These are phyloP conservation scores for Eremothecium coryli DNA, from an alignment of 1,139 yeast species.

Conservation along the genomic window DNA sequence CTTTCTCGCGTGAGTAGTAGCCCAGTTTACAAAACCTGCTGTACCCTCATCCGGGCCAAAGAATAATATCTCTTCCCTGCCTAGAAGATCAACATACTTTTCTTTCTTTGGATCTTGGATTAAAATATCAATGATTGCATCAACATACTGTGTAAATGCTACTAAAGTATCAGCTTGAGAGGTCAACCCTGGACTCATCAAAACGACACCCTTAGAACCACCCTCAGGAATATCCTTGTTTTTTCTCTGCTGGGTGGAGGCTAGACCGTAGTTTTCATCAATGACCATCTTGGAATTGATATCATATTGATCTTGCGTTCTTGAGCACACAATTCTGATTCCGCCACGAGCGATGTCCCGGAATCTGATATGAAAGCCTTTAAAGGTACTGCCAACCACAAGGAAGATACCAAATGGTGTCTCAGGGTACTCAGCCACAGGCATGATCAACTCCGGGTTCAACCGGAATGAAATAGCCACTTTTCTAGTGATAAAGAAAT, in stretches of 20 bases:
- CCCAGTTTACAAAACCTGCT: constrained; percentile 95
- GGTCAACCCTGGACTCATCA: constrained; percentile 62
- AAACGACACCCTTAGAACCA: constrained; percentile 94
- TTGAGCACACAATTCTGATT: constrained; percentile 85
- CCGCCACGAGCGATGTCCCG: constrained; percentile 98
- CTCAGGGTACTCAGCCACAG: constrained; percentile 79
- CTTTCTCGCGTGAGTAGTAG: constrained; percentile 85
- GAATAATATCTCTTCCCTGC: constrained; percentile 79
- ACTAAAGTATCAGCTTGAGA: constrained; percentile 78
- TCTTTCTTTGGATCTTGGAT: constrained; percentile 77
- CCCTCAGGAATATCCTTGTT: constrained; percentile 99
- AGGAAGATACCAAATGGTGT: constrained; percentile 92
- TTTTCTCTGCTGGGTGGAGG: constrained; percentile 92
- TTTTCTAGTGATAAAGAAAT: constrained; percentile 88
- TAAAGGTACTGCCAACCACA: constrained; percentile 90
- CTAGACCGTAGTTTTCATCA: constrained; percentile 94
- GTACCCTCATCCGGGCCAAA: constrained; percentile 99
- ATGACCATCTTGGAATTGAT: constrained; percentile 81
- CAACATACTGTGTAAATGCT: constrained; percentile 88
- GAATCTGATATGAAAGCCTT: constrained; percentile 96
- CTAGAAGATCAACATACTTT: constrained; percentile 73
- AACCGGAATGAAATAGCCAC: constrained; percentile 91
- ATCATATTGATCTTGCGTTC: constrained; percentile 77
- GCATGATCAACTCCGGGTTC: constrained; percentile 70
- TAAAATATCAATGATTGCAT: constrained; percentile 77